Evolutionary conservation across 176 grass and related monocot genomes (phyloP).

Genomic region (Oryza longistaminata): DNA sequence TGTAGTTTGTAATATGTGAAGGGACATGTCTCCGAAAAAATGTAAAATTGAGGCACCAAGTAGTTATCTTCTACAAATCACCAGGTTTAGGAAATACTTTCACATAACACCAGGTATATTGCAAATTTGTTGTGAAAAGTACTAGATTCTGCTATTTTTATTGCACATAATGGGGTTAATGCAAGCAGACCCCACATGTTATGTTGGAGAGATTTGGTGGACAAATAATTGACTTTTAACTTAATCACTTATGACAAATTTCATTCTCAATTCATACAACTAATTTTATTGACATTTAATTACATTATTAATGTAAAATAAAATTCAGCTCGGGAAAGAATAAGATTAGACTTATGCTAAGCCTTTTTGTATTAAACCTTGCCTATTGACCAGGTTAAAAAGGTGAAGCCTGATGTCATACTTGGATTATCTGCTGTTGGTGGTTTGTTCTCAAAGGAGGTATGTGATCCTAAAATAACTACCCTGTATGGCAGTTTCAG

Average conservation of each 20-base stretch:
- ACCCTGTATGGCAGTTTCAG: slow-evolving; percentile 3
- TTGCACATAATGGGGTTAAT: not conserved
- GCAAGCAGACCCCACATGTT: not conserved
- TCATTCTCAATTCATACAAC: not conserved
- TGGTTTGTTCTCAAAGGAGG: slow-evolving; percentile 93
- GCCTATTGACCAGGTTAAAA: slow-evolving; percentile 72
- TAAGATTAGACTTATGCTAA: slow-evolving; percentile 9
- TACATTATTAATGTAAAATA: slow-evolving; percentile 15
- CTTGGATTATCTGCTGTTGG: slow-evolving; percentile 99
- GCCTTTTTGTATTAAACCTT: slow-evolving; percentile 14
- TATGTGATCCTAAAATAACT: slow-evolving; percentile 40
- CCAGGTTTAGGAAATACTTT: not conserved
- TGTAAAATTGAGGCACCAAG: not conserved
- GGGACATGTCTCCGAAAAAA: slow-evolving; percentile 12
- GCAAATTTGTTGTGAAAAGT: not conserved
- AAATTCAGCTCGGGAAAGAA: slow-evolving; percentile 26
- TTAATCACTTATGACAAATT: slow-evolving; percentile 11
- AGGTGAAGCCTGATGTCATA: slow-evolving; percentile 95
- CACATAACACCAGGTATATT: not conserved
- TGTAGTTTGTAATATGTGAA: slow-evolving; percentile 2
- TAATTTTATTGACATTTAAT: slow-evolving; percentile 20
- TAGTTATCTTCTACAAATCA: not conserved
- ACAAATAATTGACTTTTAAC: not conserved
- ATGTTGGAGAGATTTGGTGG: not conserved
- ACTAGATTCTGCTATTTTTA: not conserved